Evolutionary conservation across 106 monocot species (phyloP), one percentile per base, ranked within the genome.

Genomic region (Platanthera zijinensis): DNA sequence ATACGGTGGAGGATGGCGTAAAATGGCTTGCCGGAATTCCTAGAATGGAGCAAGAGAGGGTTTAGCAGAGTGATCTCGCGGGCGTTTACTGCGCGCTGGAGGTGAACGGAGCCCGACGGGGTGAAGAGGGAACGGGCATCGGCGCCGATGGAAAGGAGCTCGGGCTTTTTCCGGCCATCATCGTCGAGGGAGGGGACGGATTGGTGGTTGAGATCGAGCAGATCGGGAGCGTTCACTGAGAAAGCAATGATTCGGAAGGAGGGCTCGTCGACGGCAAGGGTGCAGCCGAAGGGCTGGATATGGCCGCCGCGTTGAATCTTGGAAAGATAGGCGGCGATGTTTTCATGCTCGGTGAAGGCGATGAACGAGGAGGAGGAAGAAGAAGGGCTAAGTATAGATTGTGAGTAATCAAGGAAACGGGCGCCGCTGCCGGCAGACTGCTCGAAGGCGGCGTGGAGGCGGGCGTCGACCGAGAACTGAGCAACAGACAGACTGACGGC

Each of bases 241-340:
- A 80, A 96, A 30, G 96, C 96, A 75, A 96, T 75, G 46, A 96
- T 59, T 67, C 73, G 78, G 76, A 93, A 93, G 68, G 86, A 75
- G 21, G 81, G 77, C 57, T 90, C 90, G 69, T 89, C 85, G 32
- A 90, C 66, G 71, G 96, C 92, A 69, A 96, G 79, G 54, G 90
- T 93, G 86, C 86, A 86, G 6, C 96, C 96, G 76, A 93, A 89
- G 48, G 96, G 96, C 85, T 96, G 96, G 79, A 93, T 86, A 85
- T 88, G 77, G 61, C 92, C 96, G 30, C 96, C 92, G 19, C 96
- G 88, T 85, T 96, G 96, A 72, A 96, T 96, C 76, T 77, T 85
- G 51, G 89, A 95, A 74, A 95, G 85, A 83, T 92, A 95, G 66
- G 90, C 92, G 51, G 92, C 85, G 86, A 95, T 92, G 82, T 92